Evolutionary conservation across 768 basidiomycete species (phyloP), one percentile per base, ranked within the genome.

Genomic region (Cystofilobasidium capitatum): DNA sequence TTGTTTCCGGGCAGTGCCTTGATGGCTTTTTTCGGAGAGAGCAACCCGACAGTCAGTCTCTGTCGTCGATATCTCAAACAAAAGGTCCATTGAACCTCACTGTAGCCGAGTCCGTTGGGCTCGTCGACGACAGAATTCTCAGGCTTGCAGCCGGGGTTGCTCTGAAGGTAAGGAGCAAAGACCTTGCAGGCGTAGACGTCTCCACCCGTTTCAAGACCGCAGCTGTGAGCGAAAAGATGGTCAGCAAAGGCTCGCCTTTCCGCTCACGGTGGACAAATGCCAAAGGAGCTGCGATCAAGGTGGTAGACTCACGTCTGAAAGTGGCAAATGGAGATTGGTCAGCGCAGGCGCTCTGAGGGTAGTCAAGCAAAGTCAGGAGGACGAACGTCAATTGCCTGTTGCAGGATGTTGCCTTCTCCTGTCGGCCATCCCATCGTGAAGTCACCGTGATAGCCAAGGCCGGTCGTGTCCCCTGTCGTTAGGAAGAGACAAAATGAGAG

Each of bases 341-440:
- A n/a, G n/a, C n/a, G n/a, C n/a, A n/a, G n/a, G n/a, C n/a, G n/a
- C n/a, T n/a, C n/a, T n/a, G n/a, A n/a, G n/a, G n/a, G n/a, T n/a
- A n/a, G n/a, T n/a, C n/a, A n/a, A n/a, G n/a, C n/a, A n/a, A n/a
- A n/a, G n/a, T n/a, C n/a, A n/a, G n/a, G n/a, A n/a, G n/a, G n/a
- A n/a, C n/a, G n/a, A n/a, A n/a, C n/a, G n/a, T 68, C 66, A 55
- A 78, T 72, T 36, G 77, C 77, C 54, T 76, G 59, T 71, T 77
- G 76, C 13, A 78, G 72, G 51, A 77, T 70, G 62, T 76, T 74
- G 73, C 76, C 76, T 54, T 71, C 64, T 57, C 70, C 69, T 9
- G 71, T 68, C 8, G 76, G 77, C 77, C 77, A 77, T 55, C 77
- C 77, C 69, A 76, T 76, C 39, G 74, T 51, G 67, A 78, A 78